phyloP scores from a whole-genome alignment of 306 rosid genomes.

The Hippophae rhamnoides region DNA sequence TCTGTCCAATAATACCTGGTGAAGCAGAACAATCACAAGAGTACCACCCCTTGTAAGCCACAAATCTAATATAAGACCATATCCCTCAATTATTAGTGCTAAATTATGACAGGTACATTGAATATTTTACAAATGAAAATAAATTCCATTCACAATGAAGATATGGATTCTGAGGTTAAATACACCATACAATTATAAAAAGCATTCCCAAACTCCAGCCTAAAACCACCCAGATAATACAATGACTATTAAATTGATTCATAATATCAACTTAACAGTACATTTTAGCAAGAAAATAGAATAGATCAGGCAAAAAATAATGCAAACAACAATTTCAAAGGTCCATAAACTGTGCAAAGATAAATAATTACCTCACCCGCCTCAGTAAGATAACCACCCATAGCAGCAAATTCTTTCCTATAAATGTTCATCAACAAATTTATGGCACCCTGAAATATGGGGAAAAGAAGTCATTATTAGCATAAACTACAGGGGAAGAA shows the following conservation, averaged over 20 bases:
- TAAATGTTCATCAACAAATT: constrained; percentile 86
- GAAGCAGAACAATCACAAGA: constrained; percentile 14
- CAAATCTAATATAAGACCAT: constrained; percentile 2
- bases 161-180: no score
- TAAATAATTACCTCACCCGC: constrained; percentile 82
- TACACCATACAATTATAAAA: no score
- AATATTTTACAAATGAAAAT: no score
- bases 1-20: constrained; percentile 70
- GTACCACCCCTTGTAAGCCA: constrained; percentile 13
- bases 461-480: constrained; percentile 21
- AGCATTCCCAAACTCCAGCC: no score
- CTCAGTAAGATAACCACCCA: constrained; percentile 98
- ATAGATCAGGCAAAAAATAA: background rate
- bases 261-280: no score
- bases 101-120: background rate
- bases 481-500: constrained; percentile 1
- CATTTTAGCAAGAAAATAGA: no score
- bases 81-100: constrained; percentile 9
- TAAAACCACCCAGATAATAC: no score
- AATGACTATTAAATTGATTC: no score
- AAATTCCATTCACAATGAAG: no score
- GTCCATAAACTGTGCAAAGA: constrained; percentile 5
- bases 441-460: constrained; percentile 72
- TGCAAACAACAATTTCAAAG: background rate
- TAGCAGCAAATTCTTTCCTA: constrained; percentile 73